phyloP scores from a whole-genome alignment of 1,139 yeast genomes.

The Saccharomyces hybrid region DNA sequence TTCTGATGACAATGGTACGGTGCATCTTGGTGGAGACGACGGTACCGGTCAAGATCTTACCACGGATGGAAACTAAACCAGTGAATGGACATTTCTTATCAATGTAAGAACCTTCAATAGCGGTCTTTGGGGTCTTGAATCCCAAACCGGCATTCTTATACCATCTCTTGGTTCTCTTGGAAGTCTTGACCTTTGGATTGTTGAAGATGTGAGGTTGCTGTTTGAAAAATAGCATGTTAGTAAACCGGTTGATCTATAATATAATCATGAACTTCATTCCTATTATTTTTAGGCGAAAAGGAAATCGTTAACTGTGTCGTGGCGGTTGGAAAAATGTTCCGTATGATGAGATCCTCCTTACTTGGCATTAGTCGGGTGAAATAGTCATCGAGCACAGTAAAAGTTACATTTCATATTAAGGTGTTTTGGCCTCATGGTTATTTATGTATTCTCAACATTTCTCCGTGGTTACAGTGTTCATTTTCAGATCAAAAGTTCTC shows the following conservation, averaged over 20 bases:
- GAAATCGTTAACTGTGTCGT: neutral
- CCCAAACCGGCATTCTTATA: constrained; percentile 99
- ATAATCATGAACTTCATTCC: neutral
- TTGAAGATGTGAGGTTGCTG: constrained; percentile 99
- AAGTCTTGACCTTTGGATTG: constrained; percentile 99
- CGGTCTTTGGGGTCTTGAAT: constrained; percentile 99
- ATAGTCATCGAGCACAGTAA: neutral
- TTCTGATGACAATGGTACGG: constrained; percentile 99
- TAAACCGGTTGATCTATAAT: neutral
- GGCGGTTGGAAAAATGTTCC: neutral
- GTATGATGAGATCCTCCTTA: neutral
- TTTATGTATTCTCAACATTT: neutral
- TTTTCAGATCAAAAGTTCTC: neutral
- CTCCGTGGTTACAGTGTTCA: neutral
- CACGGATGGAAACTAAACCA: constrained; percentile 97
- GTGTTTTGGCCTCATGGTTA: neutral
- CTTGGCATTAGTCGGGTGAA: neutral
- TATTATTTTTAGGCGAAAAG: neutral
- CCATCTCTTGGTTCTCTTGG: constrained; percentile 99
- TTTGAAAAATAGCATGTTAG: constrained; percentile 8
- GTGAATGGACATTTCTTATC: constrained; percentile 99
- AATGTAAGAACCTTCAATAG: constrained; percentile 97
- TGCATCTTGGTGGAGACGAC: constrained; percentile 99
- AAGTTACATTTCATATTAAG: too few relatives aligned
- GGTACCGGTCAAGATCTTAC: constrained; percentile 97